phyloP scores from a whole-genome alignment of 352 stramenopile genomes.

The Phytopythium cucurbitacearum region DNA sequence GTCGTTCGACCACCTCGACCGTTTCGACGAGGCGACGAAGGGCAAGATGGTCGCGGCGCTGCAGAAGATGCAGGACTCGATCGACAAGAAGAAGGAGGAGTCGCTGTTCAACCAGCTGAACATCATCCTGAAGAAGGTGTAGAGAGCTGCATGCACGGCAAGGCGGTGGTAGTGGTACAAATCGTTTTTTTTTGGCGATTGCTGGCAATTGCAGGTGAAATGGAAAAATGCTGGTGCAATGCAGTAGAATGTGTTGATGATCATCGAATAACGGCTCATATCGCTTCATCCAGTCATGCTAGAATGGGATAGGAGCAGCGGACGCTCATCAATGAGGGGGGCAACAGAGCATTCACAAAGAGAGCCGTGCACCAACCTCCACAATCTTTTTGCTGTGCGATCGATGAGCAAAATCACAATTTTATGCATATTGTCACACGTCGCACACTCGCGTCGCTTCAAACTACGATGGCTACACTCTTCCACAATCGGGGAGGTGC shows the following conservation, averaged over 20 bases:
- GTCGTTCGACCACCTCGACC: conserved; percentile 75
- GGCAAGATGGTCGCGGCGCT: conserved; percentile 45
- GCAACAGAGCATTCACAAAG: neutral
- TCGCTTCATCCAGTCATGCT: conserved; percentile 2
- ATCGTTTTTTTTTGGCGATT: neutral
- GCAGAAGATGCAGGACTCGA: conserved; percentile 67
- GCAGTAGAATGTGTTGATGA: conserved; percentile 7
- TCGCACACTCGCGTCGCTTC: too few species aligned
- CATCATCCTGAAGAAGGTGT: conserved; percentile 84
- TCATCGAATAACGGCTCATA: neutral
- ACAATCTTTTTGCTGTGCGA: too few species aligned
- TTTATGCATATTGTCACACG: too few species aligned
- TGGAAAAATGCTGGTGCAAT: conserved; percentile 12
- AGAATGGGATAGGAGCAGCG: neutral
- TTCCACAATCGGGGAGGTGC: neutral
- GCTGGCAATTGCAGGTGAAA: conserved; percentile 1
- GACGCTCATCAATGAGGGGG: conserved; percentile 2
- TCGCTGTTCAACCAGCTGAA: conserved; percentile 85
- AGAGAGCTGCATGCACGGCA: conserved; percentile 7
- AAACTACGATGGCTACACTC: too few species aligned
- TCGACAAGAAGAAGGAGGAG: conserved; percentile 80
- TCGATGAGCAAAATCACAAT: too few species aligned
- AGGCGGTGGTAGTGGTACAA: neutral
- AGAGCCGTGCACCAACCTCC: too few species aligned
- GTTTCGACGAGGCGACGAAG: conserved; percentile 62